These are phyloP conservation scores for Stachybotrys chartarum DNA, from an alignment of 2,329 filamentous ascomycete species.

Conservation along the genomic window DNA sequence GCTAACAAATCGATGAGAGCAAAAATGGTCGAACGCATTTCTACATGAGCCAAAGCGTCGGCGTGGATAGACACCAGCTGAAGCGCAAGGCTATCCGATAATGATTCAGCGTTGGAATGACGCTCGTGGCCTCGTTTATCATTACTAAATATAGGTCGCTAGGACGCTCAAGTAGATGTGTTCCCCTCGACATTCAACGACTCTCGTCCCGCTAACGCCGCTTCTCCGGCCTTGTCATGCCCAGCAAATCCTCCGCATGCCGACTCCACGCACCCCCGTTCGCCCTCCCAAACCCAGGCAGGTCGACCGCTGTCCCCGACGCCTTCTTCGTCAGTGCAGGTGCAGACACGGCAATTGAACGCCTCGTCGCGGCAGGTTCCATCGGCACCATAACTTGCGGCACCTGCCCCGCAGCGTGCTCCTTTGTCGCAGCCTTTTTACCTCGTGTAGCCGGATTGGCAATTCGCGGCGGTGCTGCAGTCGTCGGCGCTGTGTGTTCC, in stretches of 20 bases:
- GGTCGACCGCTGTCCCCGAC: conserved; percentile 9
- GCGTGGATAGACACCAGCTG: no score
- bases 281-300: conserved; percentile 39
- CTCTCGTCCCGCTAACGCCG: neutral
- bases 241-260: conserved; percentile 61
- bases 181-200: no score
- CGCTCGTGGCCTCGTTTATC: neutral
- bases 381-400: conserved; percentile 34
- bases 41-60: no score
- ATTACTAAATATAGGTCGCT: neutral
- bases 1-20: no score
- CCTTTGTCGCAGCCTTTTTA: conserved; percentile 43
- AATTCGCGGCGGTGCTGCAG: conserved; percentile 14
- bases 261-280: conserved; percentile 61
- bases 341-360: conserved; percentile 1
- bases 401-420: conserved; percentile 41
- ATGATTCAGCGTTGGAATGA: neutral
- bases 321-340: conserved; percentile 1
- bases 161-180: no score
- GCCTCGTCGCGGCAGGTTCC: conserved; percentile 15
- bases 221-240: conserved; percentile 44
- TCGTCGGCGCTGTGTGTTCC: neutral
- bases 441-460: conserved; percentile 45
- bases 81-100: no score
- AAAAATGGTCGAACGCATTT: no score